These are phyloP conservation scores for Lathyrus tuberosus DNA, from an alignment of 306 rosid species.

Conservation along the genomic window DNA sequence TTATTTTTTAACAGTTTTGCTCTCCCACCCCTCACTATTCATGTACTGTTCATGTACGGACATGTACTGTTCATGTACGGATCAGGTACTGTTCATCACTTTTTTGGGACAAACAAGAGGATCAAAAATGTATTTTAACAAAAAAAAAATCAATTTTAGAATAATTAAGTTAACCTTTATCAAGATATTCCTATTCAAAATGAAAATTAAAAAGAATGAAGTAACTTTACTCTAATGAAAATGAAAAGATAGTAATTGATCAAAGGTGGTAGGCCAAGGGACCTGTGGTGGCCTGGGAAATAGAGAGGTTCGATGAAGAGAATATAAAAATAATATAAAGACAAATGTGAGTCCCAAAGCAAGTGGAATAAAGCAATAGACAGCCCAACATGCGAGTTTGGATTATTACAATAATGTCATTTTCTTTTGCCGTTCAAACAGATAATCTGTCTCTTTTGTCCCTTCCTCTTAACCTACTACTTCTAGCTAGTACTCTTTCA, in stretches of 20 bases:
- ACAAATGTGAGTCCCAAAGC: constrained; percentile 59
- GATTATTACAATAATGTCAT: constrained; percentile 44
- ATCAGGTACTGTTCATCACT: too few relatives aligned
- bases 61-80: too few relatives aligned
- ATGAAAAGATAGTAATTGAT: neutral
- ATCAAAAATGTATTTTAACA: too few relatives aligned
- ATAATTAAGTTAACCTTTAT: neutral
- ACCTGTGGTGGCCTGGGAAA: constrained; percentile 19
- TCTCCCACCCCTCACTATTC: too few relatives aligned
- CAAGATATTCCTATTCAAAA: constrained; percentile 2
- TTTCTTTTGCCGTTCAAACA: constrained; percentile 54
- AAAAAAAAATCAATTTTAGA: neutral
- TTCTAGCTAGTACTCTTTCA: neutral
- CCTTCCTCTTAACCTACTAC: constrained; percentile 1
- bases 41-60: too few relatives aligned
- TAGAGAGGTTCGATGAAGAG: constrained; percentile 24
- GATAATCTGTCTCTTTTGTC: constrained; percentile 8
- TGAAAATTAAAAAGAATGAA: neutral
- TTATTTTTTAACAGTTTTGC: too few relatives aligned
- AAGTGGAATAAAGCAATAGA: constrained; percentile 76
- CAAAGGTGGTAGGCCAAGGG: constrained; percentile 6
- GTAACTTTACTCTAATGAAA: neutral
- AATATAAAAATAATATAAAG: constrained; percentile 32
- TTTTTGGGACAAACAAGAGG: too few relatives aligned
- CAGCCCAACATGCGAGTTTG: constrained; percentile 81